Evolutionary conservation across 768 basidiomycete species (phyloP).

Genomic region (Pleurotus djamor): DNA sequence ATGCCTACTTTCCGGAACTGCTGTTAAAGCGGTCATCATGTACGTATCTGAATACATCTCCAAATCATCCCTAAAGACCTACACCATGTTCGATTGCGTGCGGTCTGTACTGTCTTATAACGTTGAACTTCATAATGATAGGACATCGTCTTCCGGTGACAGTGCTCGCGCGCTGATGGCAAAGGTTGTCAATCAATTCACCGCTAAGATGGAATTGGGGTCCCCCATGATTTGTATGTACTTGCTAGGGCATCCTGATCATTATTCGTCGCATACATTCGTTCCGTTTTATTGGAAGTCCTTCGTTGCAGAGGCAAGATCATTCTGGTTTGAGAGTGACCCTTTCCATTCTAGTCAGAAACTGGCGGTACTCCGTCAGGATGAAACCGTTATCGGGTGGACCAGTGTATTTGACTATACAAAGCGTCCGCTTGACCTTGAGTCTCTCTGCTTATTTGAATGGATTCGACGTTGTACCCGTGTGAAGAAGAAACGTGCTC

Average conservation of each 20-base stretch:
- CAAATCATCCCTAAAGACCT: conserved; percentile 19
- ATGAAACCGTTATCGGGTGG: conserved; percentile 10
- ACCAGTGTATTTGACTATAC: conserved; percentile 23
- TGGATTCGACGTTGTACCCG: conserved; percentile 16
- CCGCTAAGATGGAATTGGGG: conserved; percentile 24
- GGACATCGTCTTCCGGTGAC: background rate
- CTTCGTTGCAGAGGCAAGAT: background rate
- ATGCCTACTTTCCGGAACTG: conserved; percentile 21
- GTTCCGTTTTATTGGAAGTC: conserved; percentile 8
- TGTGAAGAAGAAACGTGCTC: conserved; percentile 2
- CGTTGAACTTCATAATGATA: conserved; percentile 9
- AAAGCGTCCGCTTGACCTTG: conserved; percentile 17
- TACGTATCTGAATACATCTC: conserved; percentile 28
- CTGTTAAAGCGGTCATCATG: conserved; percentile 19
- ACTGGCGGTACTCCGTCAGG: no score
- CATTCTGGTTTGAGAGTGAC: background rate
- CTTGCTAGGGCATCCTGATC: conserved; percentile 21
- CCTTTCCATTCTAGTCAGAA: no score
- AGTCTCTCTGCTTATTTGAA: conserved; percentile 24
- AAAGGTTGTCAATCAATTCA: conserved; percentile 24
- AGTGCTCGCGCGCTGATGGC: conserved; percentile 19
- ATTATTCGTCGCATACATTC: conserved; percentile 27
- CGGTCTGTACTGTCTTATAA: conserved; percentile 16
- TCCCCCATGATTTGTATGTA: conserved; percentile 21
- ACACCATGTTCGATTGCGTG: conserved; percentile 19